phyloP scores from a whole-genome alignment of 495 filamentous ascomycete species.

The Penicillium argentinense region DNA sequence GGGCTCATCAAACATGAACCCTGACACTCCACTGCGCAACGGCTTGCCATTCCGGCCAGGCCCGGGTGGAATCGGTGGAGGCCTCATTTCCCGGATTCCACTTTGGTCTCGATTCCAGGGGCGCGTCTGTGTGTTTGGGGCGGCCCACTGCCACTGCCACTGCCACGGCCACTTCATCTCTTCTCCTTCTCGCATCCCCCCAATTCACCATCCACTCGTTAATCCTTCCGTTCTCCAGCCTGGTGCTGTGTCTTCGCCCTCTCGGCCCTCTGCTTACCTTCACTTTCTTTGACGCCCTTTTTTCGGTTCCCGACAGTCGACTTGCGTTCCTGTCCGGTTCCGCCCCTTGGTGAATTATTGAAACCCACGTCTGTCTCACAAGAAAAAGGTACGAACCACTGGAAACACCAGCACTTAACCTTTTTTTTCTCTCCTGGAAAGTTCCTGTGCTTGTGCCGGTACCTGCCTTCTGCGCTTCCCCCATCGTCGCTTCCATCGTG shows the following conservation, averaged over 20 bases:
- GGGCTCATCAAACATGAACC: no score
- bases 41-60: no score
- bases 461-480: slow-evolving; percentile 8
- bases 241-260: slow-evolving; percentile 23
- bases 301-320: not conserved
- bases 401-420: not conserved
- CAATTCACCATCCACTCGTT: no score
- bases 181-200: slow-evolving; percentile 5
- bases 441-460: slow-evolving; percentile 4
- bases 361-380: slow-evolving; percentile 12
- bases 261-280: slow-evolving; percentile 6
- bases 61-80: no score
- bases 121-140: slow-evolving; percentile 16
- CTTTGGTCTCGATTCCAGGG: slow-evolving; percentile 22
- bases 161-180: slow-evolving; percentile 14
- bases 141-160: slow-evolving; percentile 14
- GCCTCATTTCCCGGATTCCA: slow-evolving; percentile 17
- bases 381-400: slow-evolving; percentile 8
- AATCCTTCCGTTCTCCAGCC: slow-evolving; percentile 22
- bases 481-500: slow-evolving; percentile 9
- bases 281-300: not conserved
- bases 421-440: slow-evolving; percentile 17
- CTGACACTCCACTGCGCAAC: no score
- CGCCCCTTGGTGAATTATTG: not conserved
- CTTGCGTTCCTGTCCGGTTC: not conserved